phyloP scores from a whole-genome alignment of 192 early-diverging fungal species.

The Backusella tarrabulga region DNA sequence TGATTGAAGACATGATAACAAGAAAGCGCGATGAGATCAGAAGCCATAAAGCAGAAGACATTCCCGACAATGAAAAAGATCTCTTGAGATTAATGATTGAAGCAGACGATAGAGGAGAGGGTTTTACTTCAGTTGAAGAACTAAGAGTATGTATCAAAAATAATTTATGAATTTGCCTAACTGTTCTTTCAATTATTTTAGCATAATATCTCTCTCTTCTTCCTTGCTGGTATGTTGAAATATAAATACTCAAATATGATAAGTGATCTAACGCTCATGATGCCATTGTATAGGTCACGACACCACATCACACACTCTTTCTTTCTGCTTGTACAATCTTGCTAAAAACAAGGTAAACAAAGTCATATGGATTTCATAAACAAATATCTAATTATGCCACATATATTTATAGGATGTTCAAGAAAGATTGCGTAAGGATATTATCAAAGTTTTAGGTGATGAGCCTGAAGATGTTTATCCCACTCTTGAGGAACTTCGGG shows the following conservation, averaged over 20 bases:
- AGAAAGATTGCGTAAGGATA: conserved; percentile 30
- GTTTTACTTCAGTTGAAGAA: background rate
- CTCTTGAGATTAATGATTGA: conserved; percentile 58
- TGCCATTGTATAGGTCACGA: conserved; percentile 21
- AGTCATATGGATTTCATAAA: background rate
- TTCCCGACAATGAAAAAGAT: conserved; percentile 34
- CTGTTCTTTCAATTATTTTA: background rate
- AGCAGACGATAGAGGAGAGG: conserved; percentile 20
- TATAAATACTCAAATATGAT: background rate
- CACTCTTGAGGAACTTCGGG: conserved; percentile 15
- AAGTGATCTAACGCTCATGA: background rate
- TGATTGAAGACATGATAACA: conserved; percentile 22
- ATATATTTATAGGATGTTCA: conserved; percentile 22
- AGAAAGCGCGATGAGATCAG: conserved; percentile 13
- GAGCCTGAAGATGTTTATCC: conserved; percentile 23
- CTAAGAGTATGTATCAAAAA: background rate
- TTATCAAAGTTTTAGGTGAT: conserved; percentile 16
- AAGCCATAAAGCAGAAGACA: background rate
- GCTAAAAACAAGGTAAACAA: conserved; percentile 35
- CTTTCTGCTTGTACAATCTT: conserved; percentile 45
- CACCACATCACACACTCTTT: conserved; percentile 31
- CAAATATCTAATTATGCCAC: background rate
- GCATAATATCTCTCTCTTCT: conserved; percentile 52
- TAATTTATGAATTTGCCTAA: background rate
- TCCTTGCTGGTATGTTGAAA: conserved; percentile 48